A percentile compares a stretch with the other conserved stretches of the same genome.
These are phyloP conservation scores for Plasmodium fragile DNA, from an alignment of 169 alveolate species.

Conservation along the genomic window DNA sequence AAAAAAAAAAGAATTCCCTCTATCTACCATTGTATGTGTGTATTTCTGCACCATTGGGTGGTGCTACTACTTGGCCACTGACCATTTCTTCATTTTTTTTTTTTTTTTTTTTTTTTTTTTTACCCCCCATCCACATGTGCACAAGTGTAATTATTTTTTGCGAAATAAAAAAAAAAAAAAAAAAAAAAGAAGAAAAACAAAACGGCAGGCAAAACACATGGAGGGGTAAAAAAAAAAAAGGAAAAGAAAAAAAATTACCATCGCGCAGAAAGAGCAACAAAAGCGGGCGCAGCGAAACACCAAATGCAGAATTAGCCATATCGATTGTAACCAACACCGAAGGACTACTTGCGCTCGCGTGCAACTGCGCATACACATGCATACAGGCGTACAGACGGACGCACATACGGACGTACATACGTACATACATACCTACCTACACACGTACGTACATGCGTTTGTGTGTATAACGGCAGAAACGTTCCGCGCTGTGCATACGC, in stretches of 20 bases:
- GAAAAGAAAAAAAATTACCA: neutral
- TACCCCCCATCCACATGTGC: slow-evolving; percentile 3
- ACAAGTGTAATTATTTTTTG: neutral
- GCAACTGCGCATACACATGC: slow-evolving; percentile 11
- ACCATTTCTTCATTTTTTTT: neutral
- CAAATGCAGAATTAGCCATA: slow-evolving; percentile 8
- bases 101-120: neutral
- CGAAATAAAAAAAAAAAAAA: neutral
- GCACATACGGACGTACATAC: neutral
- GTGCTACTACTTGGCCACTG: neutral
- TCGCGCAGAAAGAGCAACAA: neutral
- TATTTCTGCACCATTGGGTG: neutral
- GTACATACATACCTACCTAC: neutral
- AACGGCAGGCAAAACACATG: neutral
- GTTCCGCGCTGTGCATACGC: neutral
- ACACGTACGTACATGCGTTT: neutral
- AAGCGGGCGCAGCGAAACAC: neutral
- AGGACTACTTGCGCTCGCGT: neutral
- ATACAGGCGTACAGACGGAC: neutral
- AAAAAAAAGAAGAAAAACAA: neutral
- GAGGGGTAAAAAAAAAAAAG: neutral
- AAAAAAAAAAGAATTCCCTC: neutral
- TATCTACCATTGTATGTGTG: slow-evolving; percentile 1
- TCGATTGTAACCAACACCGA: neutral
- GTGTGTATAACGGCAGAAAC: neutral